Conservation (phyloP, 768 basidiomycete genomes). For the Suillus hirtellus region DNA sequence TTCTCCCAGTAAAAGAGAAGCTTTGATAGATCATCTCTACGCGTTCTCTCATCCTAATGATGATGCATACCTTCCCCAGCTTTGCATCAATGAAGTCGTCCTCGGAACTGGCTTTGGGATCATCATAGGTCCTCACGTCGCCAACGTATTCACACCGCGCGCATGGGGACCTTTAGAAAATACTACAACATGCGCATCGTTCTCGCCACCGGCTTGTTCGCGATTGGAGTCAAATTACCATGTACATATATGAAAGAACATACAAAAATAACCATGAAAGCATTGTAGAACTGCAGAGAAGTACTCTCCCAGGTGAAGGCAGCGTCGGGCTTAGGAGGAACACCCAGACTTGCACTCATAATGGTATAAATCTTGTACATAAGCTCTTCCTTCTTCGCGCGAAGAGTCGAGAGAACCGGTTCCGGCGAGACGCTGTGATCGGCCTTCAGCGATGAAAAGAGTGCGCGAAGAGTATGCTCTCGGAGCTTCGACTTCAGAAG, state of each 20-base stretch:
- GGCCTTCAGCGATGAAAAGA: conserved; percentile 54
- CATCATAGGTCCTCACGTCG: conserved; percentile 70
- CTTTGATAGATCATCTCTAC: conserved; percentile 37
- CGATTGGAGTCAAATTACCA: conserved; percentile 93
- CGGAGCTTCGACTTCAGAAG: conserved; percentile 90
- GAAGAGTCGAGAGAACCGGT: conserved; percentile 54
- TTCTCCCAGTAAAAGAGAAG: conserved; percentile 84
- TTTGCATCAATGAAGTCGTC: conserved; percentile 93
- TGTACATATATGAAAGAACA: conserved; percentile 81
- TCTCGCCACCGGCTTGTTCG: conserved; percentile 89
- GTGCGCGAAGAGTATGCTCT: conserved; percentile 80
- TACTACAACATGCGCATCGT: conserved; percentile 82
- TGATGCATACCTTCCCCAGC: conserved; percentile 34
- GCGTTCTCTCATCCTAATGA: not conserved
- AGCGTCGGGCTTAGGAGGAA: conserved; percentile 73
- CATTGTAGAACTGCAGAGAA: conserved; percentile 75
- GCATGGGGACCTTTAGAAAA: conserved; percentile 57
- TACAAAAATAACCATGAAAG: conserved; percentile 62
- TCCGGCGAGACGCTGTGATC: conserved; percentile 45
- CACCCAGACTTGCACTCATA: conserved; percentile 83
- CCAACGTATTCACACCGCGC: conserved; percentile 73
- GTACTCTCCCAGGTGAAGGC: conserved; percentile 83
- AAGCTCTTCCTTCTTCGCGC: conserved; percentile 82
- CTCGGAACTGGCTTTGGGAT: conserved; percentile 73
- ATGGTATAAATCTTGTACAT: conserved; percentile 82